Conservation (phyloP, 2,329 filamentous ascomycete genomes). For the Cadophora gregata region DNA sequence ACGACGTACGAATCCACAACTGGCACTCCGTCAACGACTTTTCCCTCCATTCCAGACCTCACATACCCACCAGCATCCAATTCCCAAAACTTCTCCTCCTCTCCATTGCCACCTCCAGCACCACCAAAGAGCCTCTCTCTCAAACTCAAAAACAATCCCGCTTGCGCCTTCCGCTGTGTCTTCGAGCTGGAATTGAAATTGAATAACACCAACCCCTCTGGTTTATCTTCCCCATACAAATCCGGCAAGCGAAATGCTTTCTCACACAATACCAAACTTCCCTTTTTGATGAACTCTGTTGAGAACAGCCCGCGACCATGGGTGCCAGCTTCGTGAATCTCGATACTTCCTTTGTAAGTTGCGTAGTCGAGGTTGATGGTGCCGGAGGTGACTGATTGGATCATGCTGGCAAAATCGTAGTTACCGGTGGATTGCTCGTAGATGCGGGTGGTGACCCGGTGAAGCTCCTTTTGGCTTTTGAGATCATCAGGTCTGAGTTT, state of each 20-base stretch:
- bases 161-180: constrained; percentile 27
- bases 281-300: constrained; percentile 21
- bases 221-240: constrained; percentile 18
- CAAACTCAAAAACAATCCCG: constrained; percentile 26
- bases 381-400: constrained; percentile 2
- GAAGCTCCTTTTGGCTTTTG: constrained; percentile 26
- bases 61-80: constrained; percentile 27
- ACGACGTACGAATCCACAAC: constrained; percentile 29
- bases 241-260: constrained; percentile 33
- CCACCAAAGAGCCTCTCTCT: constrained; percentile 27
- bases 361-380: constrained; percentile 28
- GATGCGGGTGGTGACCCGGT: constrained; percentile 18
- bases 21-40: constrained; percentile 30
- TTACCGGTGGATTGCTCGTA: constrained; percentile 24
- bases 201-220: constrained; percentile 21
- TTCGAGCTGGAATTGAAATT: constrained; percentile 29
- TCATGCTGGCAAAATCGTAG: constrained; percentile 28
- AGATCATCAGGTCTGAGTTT: constrained; percentile 18
- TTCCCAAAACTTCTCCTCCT: constrained; percentile 24
- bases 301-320: constrained; percentile 24
- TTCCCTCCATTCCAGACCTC: constrained; percentile 25
- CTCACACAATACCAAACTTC: constrained; percentile 29
- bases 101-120: neutral
- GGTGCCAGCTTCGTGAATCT: neutral
- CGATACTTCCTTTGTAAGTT: constrained; percentile 22